Evolutionary conservation across 345 rosid genomes (phyloP).

Genomic region (Boechera stricta): DNA sequence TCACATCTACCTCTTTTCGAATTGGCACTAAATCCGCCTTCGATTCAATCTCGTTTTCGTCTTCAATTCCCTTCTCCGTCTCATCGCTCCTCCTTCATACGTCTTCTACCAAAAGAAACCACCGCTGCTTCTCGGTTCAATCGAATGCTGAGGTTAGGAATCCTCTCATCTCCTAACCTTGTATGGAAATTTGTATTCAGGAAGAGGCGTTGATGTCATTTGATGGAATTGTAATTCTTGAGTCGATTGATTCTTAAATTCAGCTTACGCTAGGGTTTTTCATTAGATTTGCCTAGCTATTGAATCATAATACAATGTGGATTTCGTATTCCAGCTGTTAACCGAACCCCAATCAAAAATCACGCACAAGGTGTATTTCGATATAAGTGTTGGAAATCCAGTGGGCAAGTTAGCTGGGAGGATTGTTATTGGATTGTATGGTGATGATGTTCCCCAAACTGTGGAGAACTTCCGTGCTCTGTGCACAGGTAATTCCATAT

Average conservation of each 20-base stretch:
- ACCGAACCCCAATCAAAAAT: constrained; percentile 71
- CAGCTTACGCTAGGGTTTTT: background rate
- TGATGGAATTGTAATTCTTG: background rate
- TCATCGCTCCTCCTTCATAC: constrained; percentile 49
- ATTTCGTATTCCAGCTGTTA: constrained; percentile 47
- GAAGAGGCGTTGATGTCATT: background rate
- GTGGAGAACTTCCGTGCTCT: constrained; percentile 95
- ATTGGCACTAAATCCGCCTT: constrained; percentile 38
- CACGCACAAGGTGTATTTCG: constrained; percentile 89
- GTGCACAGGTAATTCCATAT: constrained; percentile 72
- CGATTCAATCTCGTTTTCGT: constrained; percentile 44
- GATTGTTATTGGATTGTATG: constrained; percentile 87
- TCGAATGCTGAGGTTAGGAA: constrained; percentile 74
- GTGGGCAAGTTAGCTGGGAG: constrained; percentile 88
- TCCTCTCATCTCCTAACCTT: background rate
- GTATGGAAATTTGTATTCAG: background rate
- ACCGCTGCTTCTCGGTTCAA: constrained; percentile 52
- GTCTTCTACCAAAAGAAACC: constrained; percentile 46
- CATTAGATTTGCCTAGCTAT: background rate
- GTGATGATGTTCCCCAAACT: constrained; percentile 96
- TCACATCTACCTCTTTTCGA: constrained; percentile 45
- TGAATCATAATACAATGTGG: background rate
- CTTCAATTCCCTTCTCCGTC: constrained; percentile 50
- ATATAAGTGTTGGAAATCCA: constrained; percentile 92
- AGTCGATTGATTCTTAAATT: constrained; percentile 2